phyloP scores from a whole-genome alignment of 306 rosid genomes.

The Pueraria montana region DNA sequence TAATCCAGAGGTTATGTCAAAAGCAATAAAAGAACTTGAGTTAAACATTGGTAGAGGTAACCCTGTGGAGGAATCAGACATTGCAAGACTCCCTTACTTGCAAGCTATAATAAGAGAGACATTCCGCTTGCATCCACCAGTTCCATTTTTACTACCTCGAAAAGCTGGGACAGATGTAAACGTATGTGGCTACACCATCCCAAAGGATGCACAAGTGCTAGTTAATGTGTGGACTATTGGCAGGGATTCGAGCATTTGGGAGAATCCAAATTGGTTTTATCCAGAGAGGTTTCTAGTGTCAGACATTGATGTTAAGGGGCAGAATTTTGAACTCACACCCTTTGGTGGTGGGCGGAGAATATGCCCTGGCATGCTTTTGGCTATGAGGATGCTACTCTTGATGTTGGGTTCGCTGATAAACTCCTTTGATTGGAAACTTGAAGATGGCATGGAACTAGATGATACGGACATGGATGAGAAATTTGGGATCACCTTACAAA shows the following conservation, averaged over 20 bases:
- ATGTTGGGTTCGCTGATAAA: conserved; percentile 3
- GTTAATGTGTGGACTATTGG: too few relatives aligned
- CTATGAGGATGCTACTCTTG: neutral
- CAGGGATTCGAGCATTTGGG: too few relatives aligned
- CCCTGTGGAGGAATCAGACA: conserved; percentile 4
- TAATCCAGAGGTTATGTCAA: neutral
- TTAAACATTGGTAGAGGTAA: neutral
- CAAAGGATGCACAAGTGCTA: conserved; percentile 15
- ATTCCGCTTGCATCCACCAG: too few relatives aligned
- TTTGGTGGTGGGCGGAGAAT: conserved; percentile 9
- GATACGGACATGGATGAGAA: conserved; percentile 1
- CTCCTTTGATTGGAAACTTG: neutral
- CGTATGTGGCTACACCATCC: neutral
- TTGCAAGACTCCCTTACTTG: neutral
- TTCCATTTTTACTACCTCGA: conserved; percentile 1
- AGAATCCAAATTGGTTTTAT: neutral
- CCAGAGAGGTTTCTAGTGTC: neutral
- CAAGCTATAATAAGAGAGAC: conserved; percentile 18
- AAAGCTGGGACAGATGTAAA: neutral
- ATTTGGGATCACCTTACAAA: neutral
- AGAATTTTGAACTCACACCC: neutral
- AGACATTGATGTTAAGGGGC: neutral
- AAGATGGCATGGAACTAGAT: neutral
- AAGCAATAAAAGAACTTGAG: neutral
- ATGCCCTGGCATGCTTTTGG: neutral